phyloP scores from a whole-genome alignment of 192 early-diverging fungal species.

The Gamsiella multidivaricata region DNA sequence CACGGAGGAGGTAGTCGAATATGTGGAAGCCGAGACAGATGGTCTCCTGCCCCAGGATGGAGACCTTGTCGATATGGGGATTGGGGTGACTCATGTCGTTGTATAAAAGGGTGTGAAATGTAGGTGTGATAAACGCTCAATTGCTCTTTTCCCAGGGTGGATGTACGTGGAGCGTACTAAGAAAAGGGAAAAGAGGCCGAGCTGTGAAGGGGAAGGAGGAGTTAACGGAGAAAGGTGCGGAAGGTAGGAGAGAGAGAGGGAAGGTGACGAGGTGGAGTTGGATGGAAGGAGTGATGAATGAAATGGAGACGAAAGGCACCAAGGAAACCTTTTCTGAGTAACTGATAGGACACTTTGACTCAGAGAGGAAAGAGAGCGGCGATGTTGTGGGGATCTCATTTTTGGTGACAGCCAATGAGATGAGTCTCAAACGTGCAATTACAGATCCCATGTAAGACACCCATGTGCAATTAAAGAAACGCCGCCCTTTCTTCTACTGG shows the following conservation, averaged over 20 bases:
- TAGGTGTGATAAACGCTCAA: neutral
- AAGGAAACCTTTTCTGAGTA: too few relatives aligned
- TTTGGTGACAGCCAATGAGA: too few relatives aligned
- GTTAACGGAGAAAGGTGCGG: neutral
- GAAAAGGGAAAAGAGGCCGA: neutral
- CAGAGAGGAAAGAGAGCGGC: neutral
- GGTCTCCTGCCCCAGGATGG: conserved; percentile 89
- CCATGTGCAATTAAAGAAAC: neutral
- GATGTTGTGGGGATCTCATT: too few relatives aligned
- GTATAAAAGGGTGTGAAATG: neutral
- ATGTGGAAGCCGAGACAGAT: conserved; percentile 90
- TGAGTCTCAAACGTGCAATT: too few relatives aligned
- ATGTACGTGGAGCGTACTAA: neutral
- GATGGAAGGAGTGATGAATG: neutral
- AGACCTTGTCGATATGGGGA: conserved; percentile 74
- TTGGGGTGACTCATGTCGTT: conserved; percentile 56
- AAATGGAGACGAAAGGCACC: conserved; percentile 1
- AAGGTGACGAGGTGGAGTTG: neutral
- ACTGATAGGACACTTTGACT: too few relatives aligned
- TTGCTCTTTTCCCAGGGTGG: neutral
- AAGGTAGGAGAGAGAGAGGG: neutral
- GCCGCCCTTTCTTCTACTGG: neutral
- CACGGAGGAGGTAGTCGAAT: conserved; percentile 74
- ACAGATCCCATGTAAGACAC: neutral
- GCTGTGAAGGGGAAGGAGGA: neutral